Percentiles rank a stretch among this genome's conserved stretches.
Evolutionary conservation across 768 basidiomycete species (phyloP).

Genomic region (Russula foetens): DNA sequence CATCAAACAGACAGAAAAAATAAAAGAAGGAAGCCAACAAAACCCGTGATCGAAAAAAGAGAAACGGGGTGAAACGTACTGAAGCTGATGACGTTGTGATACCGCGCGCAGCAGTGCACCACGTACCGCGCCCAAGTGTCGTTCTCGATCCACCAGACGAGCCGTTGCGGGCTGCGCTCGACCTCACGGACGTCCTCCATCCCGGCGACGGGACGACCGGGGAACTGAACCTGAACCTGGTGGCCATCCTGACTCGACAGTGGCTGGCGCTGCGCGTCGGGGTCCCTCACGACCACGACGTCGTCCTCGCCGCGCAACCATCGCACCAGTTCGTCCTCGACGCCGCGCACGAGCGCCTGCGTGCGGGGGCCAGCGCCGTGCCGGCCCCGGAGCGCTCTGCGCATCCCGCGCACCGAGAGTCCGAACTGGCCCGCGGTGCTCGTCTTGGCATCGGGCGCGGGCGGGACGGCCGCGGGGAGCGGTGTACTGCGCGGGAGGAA

Average conservation of each 20-base stretch:
- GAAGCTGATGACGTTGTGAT: slow-evolving; percentile 73
- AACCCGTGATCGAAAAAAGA: no score
- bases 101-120: slow-evolving; percentile 76
- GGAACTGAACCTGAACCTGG: slow-evolving; percentile 21
- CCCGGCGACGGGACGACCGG: slow-evolving; percentile 43
- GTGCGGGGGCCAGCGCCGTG: slow-evolving; percentile 43
- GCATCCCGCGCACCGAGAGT: slow-evolving; percentile 66
- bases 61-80: no score
- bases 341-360: slow-evolving; percentile 53
- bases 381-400: slow-evolving; percentile 49
- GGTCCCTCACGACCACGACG: slow-evolving; percentile 44
- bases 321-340: slow-evolving; percentile 52
- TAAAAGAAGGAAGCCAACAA: neutral
- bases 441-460: slow-evolving; percentile 37
- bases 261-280: slow-evolving; percentile 33
- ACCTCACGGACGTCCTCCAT: slow-evolving; percentile 56
- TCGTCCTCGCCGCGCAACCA: slow-evolving; percentile 46
- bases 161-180: slow-evolving; percentile 51
- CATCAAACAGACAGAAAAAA: neutral
- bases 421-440: slow-evolving; percentile 72
- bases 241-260: no score
- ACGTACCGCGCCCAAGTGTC: slow-evolving; percentile 74
- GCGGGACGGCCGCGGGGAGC: slow-evolving; percentile 36
- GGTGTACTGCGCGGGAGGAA: slow-evolving; percentile 57
- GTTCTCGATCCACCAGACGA: slow-evolving; percentile 65